phyloP scores from a whole-genome alignment of 179 eudicot genomes.

The Spinacia oleracea region DNA sequence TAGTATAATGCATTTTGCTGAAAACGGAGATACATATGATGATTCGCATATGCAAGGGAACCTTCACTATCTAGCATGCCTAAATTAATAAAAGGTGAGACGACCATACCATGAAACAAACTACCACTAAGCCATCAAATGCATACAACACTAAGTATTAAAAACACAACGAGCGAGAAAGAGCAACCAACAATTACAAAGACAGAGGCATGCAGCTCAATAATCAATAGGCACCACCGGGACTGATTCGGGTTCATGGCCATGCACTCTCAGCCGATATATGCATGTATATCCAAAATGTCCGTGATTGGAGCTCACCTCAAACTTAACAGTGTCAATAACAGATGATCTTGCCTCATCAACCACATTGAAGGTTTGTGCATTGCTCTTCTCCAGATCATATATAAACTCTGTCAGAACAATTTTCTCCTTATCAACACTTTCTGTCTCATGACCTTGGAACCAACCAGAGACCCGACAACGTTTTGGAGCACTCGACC shows the following conservation, averaged over 20 bases:
- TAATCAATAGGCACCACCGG: slow-evolving; percentile 26
- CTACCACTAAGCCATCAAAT: slow-evolving; percentile 10
- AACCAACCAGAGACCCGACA: slow-evolving; percentile 43
- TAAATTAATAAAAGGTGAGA: neutral
- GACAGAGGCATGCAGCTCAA: slow-evolving; percentile 2
- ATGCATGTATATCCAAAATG: slow-evolving; percentile 73
- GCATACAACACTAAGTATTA: slow-evolving; percentile 10
- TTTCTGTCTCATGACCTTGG: slow-evolving; percentile 36
- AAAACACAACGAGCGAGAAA: slow-evolving; percentile 1
- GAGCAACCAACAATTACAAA: slow-evolving; percentile 21
- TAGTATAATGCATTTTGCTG: neutral
- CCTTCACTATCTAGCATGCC: neutral
- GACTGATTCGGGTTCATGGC: slow-evolving; percentile 54
- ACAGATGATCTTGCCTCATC: slow-evolving; percentile 42
- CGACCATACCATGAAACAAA: neutral
- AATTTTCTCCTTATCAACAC: slow-evolving; percentile 38
- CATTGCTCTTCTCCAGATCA: slow-evolving; percentile 86
- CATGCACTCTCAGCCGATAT: slow-evolving; percentile 90
- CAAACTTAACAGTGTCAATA: slow-evolving; percentile 65
- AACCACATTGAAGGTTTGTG: slow-evolving; percentile 64
- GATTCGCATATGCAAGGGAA: neutral
- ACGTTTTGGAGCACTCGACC: slow-evolving; percentile 77
- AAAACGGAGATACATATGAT: neutral
- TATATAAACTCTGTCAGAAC: slow-evolving; percentile 73
- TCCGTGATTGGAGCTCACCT: slow-evolving; percentile 84